A percentile compares a stretch with the other conserved stretches of the same genome.
Evolutionary conservation across 345 rosid species (phyloP).

Genomic region (Eucalyptus cloeziana): DNA sequence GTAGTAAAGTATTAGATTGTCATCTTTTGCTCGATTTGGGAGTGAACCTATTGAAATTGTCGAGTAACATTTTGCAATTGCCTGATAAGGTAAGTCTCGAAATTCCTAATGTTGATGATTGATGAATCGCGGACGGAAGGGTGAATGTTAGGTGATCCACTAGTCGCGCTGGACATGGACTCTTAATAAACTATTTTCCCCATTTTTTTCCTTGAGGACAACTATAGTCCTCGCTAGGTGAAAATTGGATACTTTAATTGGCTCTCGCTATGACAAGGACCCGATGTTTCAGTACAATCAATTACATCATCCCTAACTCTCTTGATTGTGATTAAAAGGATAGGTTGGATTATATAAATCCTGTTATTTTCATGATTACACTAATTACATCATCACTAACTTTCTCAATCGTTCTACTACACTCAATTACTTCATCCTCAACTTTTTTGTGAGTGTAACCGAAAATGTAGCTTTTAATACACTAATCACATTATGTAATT

Average conservation of each 20-base stretch:
- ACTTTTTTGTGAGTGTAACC: not conserved
- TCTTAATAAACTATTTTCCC: not conserved
- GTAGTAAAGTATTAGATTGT: not conserved
- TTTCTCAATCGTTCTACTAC: not conserved
- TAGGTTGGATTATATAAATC: not conserved
- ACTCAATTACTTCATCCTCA: not conserved
- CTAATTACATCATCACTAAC: not conserved
- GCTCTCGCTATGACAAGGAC: not conserved
- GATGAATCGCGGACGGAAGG: not conserved
- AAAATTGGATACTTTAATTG: not conserved
- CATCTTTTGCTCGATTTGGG: not conserved
- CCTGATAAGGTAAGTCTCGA: not conserved
- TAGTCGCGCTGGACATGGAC: not conserved
- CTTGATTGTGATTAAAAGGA: not conserved
- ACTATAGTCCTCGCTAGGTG: not conserved
- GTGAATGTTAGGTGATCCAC: not conserved
- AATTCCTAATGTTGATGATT: not conserved
- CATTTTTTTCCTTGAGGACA: not conserved
- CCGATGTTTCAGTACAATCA: not conserved
- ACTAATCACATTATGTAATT: not conserved
- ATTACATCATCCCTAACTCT: not conserved
- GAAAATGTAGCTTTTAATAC: not conserved
- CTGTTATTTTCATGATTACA: not conserved
- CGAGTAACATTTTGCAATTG: not conserved
- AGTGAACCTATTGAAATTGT: not conserved